A percentile compares a stretch with the other conserved stretches of the same genome.
These are phyloP conservation scores for Quercus aquifolioides DNA, from an alignment of 306 rosid species.

Conservation along the genomic window DNA sequence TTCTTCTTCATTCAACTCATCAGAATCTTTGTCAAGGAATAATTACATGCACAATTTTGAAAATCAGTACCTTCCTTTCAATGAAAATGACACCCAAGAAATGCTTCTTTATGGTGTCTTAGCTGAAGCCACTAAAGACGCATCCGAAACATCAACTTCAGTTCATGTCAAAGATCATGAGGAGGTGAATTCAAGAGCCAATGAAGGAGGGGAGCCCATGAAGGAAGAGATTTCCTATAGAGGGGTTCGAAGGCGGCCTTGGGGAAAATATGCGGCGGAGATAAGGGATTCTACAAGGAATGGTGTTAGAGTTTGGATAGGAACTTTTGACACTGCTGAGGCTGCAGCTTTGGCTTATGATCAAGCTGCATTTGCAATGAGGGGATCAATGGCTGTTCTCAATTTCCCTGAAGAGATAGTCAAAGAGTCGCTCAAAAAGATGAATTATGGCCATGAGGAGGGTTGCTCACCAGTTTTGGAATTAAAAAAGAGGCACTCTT, in stretches of 20 bases:
- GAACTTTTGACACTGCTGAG: constrained; percentile 70
- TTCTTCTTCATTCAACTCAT: constrained; percentile 18
- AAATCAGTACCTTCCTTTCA: constrained; percentile 46
- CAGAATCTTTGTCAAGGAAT: constrained; percentile 8
- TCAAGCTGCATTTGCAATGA: constrained; percentile 64
- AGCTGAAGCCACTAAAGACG: constrained; percentile 10
- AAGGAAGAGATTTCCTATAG: constrained; percentile 28
- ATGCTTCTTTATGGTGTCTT: constrained; percentile 53
- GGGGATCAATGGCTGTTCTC: constrained; percentile 48
- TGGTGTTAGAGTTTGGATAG: constrained; percentile 67
- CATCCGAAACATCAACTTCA: background rate
- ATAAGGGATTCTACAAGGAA: constrained; percentile 62
- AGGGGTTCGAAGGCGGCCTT: constrained; percentile 63
- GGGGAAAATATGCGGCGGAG: constrained; percentile 80
- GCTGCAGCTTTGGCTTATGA: constrained; percentile 76
- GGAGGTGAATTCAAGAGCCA: constrained; percentile 31
- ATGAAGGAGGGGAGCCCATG: background rate
- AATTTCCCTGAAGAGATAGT: constrained; percentile 51
- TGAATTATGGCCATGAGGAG: constrained; percentile 26
- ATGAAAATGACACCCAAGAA: constrained; percentile 55
- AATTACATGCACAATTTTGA: background rate
- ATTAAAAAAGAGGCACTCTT: constrained; percentile 44
- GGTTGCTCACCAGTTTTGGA: constrained; percentile 60
- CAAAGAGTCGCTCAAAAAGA: constrained; percentile 41
- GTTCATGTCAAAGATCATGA: constrained; percentile 4